Evolutionary conservation across 2,329 filamentous ascomycete species (phyloP).

Genomic region (Apiospora saccharicola): DNA sequence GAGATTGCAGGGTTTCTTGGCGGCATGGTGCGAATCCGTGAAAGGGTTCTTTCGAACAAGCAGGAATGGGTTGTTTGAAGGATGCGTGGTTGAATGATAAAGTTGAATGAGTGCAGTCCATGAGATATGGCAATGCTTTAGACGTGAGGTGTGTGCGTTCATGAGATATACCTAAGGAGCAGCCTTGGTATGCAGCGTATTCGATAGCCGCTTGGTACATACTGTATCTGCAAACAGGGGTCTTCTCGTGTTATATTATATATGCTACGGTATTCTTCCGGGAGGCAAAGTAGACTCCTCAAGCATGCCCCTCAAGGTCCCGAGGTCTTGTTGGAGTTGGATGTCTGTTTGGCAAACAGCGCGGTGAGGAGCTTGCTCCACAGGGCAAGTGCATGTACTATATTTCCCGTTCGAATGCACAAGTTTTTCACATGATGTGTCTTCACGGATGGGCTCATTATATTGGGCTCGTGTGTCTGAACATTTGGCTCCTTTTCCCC

Average conservation of each 20-base stretch:
- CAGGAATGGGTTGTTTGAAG: background rate
- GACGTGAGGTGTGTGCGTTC: background rate
- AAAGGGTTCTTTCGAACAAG: background rate
- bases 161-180: slow-evolving; percentile 8
- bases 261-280: background rate
- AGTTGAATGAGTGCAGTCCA: background rate
- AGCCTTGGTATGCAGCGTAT: slow-evolving; percentile 1
- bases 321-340: background rate
- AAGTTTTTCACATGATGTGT: background rate
- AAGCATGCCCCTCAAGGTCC: background rate
- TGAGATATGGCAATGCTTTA: background rate
- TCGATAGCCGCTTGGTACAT: background rate
- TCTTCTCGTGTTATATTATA: background rate
- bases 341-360: background rate
- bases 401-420: background rate
- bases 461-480: background rate
- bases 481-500: background rate
- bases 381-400: background rate
- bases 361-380: background rate
- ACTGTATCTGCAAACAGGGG: background rate
- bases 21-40: background rate
- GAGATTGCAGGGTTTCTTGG: background rate
- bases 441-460: background rate
- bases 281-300: background rate
- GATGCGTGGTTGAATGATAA: background rate